Base-by-base conservation (phyloP, 164 flowering plant species). In the Nymphaea colorata region DNA sequence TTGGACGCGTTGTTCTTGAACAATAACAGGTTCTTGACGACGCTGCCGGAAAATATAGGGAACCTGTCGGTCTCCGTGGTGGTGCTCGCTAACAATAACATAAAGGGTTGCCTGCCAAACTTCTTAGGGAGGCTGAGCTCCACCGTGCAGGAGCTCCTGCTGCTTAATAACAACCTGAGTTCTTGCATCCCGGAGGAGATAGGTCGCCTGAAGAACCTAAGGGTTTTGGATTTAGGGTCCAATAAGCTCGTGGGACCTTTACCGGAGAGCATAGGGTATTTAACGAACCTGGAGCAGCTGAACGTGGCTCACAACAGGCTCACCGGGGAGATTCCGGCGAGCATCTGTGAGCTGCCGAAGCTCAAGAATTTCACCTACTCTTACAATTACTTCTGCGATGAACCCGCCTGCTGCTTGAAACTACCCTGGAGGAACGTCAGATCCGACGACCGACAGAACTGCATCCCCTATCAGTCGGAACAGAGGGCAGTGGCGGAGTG, bases 181-280 rank as follows among this genome's bases (percentile, higher is more conserved):
- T 87, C 86, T 0, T 91, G 97, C 45, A 44, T 89, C 36, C 95
- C 95, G 0, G 64, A 79, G 0, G 71, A 87, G 84, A 80, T 91
- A 59, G 93, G 90, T 2, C 64, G 57, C 59, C 77, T 91, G 41
- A 83, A 75, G 67, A 45, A 83, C 25, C 60, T 86, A 2, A 87
- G 90, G 0, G 97, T 91, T 3, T 91, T 91, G 43, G 97, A 91
- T 44, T 88, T 88, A 5, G 85, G 97, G 74, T 89, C 80, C 75
- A 91, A 91, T 64, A 51, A 70, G 3, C 71, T 91, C 3, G 78
- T 76, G 17, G 97, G 97, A 6, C 68, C 87, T 0, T 64, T 91
- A 18, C 95, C 93, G 0, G 42, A 65, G 0, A 16, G 68, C 43
- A 76, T 89, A 6, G 82, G 86, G 0, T 36, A 66, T 0, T 81